Evolutionary conservation across 768 basidiomycete genomes (phyloP), one percentile per base, ranked within the genome.

Genomic region (Russula lepida): DNA sequence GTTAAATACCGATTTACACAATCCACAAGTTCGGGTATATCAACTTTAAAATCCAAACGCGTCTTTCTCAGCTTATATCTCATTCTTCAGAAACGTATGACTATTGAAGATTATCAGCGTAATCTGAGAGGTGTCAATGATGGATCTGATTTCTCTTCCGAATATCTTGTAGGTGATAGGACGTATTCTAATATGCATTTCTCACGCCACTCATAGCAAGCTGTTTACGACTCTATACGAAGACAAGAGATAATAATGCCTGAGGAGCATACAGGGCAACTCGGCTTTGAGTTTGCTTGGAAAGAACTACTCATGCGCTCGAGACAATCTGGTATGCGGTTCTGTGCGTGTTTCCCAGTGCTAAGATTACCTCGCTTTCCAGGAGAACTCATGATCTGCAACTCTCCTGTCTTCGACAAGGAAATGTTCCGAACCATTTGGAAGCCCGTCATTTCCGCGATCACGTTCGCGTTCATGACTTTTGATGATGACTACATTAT

Each of bases 251-350:
- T 99, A 57, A 81, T 98, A 53, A 88, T 99, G 85, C 95, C 97
- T 0, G 94, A 98, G 73, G 97, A 99, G 68, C 97, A 99, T 69
- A 89, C 86, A 9, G 97, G 95, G 2, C 92, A 92, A 69, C 81
- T 95, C 48, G 97, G 97, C 9, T 99, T 99, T 71, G 97, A 98
- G 67, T 97, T 95, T 71, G 95, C 97, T 19, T 99, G 97, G 97
- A 98, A 97, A 71, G 94, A 98, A 67, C 77, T 99, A 11, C 79
- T 98, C 39, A 74, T 85, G 33, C 83, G 97, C 33, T 84, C 94
- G 48, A 80, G 85, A 58, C 85, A 84, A 70, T 84, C 92, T 62
- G 92, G 93, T 89, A 61, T 46, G 80, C 69, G 9, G 13, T 43
- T 15, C 4, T 17, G 51, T 39, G n/a, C 63, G 9, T 53, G 55